These are phyloP conservation scores for Colletotrichum melonis DNA, from an alignment of 2,329 filamentous ascomycete species.

Conservation along the genomic window DNA sequence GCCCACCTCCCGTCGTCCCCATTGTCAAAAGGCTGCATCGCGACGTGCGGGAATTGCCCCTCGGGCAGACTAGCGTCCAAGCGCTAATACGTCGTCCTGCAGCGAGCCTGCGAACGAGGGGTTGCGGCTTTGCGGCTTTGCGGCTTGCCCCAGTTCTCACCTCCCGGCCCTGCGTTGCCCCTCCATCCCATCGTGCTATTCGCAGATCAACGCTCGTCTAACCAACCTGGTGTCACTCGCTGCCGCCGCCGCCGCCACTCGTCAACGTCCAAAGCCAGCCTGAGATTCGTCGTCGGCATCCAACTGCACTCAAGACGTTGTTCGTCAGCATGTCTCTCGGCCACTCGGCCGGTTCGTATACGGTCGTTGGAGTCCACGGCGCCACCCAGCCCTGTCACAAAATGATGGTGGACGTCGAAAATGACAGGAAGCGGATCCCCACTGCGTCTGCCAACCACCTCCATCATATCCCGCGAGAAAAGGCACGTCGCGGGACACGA, in stretches of 20 bases:
- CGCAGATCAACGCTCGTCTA: slow-evolving; percentile 7
- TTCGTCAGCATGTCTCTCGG: neutral
- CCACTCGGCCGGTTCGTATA: neutral
- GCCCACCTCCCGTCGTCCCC: neutral
- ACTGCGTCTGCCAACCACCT: neutral
- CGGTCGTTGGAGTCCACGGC: neutral
- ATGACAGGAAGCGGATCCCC: slow-evolving; percentile 16
- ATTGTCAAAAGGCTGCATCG: neutral
- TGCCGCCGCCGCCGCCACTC: neutral
- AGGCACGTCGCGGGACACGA: neutral
- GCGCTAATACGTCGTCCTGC: neutral
- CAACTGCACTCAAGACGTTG: neutral
- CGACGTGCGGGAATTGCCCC: neutral
- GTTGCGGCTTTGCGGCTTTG: neutral
- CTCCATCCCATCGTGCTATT: slow-evolving; percentile 4
- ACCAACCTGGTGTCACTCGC: neutral
- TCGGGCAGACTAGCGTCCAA: neutral
- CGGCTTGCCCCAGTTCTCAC: neutral
- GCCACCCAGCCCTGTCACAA: slow-evolving; percentile 2
- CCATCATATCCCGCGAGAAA: slow-evolving; percentile 7
- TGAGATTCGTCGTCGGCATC: neutral
- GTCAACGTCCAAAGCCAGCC: neutral
- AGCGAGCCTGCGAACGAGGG: slow-evolving; percentile 3
- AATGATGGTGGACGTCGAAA: slow-evolving; percentile 14
- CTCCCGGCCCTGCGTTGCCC: neutral